Percentiles rank a stretch among this genome's conserved stretches.
Evolutionary conservation across 306 rosid genomes (phyloP).

Genomic region (Morella rubra): DNA sequence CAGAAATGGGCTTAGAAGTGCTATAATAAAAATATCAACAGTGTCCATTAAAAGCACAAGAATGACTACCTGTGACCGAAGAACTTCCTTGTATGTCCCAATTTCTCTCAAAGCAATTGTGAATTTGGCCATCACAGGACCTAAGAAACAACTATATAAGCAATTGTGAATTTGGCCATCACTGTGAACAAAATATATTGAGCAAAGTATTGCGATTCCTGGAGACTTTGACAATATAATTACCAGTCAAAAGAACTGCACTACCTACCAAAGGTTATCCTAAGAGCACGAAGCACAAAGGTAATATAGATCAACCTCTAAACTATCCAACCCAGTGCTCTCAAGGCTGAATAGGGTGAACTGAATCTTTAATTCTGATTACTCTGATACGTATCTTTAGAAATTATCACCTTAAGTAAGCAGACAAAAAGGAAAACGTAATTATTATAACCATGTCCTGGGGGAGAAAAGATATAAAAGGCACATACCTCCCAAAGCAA

Average conservation of each 20-base stretch:
- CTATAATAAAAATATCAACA: background rate
- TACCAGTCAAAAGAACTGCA: constrained; percentile 18
- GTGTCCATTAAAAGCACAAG: background rate
- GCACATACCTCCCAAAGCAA: constrained; percentile 87
- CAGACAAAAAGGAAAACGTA: background rate
- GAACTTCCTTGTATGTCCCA: constrained; percentile 86
- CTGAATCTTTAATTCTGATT: constrained; percentile 18
- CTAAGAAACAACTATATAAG: constrained; percentile 50
- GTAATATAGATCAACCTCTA: background rate
- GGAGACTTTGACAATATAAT: constrained; percentile 12
- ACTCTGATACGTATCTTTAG: constrained; percentile 16
- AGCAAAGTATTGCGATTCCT: background rate
- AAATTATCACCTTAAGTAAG: constrained; percentile 12
- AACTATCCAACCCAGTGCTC: background rate
- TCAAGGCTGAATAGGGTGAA: constrained; percentile 2
- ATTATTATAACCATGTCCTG: constrained; percentile 12
- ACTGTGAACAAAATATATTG: background rate
- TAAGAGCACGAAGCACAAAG: constrained; percentile 9
- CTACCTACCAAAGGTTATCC: constrained; percentile 14
- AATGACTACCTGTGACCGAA: constrained; percentile 75
- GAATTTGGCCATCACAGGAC: constrained; percentile 88
- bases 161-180: constrained; percentile 76
- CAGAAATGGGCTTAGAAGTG: constrained; percentile 23
- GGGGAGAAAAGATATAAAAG: background rate
- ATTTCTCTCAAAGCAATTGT: constrained; percentile 89